Percentiles rank a stretch among this genome's conserved stretches.
Evolutionary conservation across 495 filamentous ascomycete species (phyloP).

Genomic region (Aspergillus nidulans): DNA sequence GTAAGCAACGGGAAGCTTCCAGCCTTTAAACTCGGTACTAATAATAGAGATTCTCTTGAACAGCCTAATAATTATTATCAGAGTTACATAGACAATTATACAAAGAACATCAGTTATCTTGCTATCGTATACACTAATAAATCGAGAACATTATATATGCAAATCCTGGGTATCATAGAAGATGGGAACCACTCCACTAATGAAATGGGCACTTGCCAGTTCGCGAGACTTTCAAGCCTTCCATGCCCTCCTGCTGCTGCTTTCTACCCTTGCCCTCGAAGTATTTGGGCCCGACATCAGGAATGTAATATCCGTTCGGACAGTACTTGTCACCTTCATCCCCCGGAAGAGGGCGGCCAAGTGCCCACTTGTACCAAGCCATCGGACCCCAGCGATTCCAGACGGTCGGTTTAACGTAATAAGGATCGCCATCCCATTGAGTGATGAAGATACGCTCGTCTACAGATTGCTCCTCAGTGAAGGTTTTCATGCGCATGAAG

Average conservation of each 20-base stretch:
- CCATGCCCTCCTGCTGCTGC: constrained; percentile 32
- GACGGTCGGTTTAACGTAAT: constrained; percentile 58
- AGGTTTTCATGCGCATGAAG: constrained; percentile 36
- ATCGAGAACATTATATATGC: neutral
- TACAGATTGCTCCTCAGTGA: constrained; percentile 41
- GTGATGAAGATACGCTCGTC: constrained; percentile 47
- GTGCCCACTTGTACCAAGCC: constrained; percentile 49
- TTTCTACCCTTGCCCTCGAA: constrained; percentile 52
- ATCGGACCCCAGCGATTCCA: constrained; percentile 56
- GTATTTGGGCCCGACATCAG: constrained; percentile 54
- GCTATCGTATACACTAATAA: neutral
- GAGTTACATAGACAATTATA: too few relatives aligned
- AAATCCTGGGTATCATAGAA: neutral
- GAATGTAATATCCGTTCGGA: constrained; percentile 54
- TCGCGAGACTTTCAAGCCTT: constrained; percentile 38
- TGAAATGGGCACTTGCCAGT: constrained; percentile 54
- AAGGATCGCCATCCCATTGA: constrained; percentile 51
- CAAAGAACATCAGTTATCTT: too few relatives aligned
- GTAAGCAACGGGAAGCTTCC: constrained; percentile 11
- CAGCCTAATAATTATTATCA: too few relatives aligned
- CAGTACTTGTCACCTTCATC: constrained; percentile 53
- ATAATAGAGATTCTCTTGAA: neutral
- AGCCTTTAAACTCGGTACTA: too few relatives aligned
- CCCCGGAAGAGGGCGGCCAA: constrained; percentile 57
- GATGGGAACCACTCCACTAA: constrained; percentile 1